Conservation (phyloP, 257 asterid genomes). For the Solanum verrucosum region DNA sequence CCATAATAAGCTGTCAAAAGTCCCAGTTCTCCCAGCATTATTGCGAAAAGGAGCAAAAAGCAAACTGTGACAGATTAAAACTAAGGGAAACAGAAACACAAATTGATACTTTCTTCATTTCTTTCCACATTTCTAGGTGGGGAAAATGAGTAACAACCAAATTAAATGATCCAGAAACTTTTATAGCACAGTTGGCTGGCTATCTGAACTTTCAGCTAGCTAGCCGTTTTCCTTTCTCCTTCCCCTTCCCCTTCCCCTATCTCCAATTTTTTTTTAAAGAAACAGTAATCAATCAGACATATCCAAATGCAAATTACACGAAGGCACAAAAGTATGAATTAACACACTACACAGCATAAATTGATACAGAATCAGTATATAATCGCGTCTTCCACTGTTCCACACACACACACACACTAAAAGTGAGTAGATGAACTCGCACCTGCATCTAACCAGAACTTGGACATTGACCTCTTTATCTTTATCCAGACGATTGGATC, state of each 20-base stretch:
- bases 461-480: slow-evolving; percentile 74
- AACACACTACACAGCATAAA: background rate
- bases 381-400: background rate
- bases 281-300: background rate
- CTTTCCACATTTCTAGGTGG: background rate
- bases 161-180: background rate
- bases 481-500: slow-evolving; percentile 35
- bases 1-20: background rate
- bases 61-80: rapidly evolving
- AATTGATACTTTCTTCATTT: background rate
- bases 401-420: background rate
- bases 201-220: background rate
- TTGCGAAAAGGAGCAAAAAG: background rate
- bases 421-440: background rate
- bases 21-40: background rate
- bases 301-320: background rate
- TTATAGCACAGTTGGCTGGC: background rate
- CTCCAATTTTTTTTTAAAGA: background rate
- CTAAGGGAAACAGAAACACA: background rate
- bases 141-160: background rate
- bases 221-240: background rate
- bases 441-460: slow-evolving; percentile 93
- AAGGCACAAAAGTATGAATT: background rate
- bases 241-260: background rate
- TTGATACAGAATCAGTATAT: background rate